Evolutionary conservation across 1,284 basidiomycete genomes (phyloP).

Genomic region (Trichosporon asahii): DNA sequence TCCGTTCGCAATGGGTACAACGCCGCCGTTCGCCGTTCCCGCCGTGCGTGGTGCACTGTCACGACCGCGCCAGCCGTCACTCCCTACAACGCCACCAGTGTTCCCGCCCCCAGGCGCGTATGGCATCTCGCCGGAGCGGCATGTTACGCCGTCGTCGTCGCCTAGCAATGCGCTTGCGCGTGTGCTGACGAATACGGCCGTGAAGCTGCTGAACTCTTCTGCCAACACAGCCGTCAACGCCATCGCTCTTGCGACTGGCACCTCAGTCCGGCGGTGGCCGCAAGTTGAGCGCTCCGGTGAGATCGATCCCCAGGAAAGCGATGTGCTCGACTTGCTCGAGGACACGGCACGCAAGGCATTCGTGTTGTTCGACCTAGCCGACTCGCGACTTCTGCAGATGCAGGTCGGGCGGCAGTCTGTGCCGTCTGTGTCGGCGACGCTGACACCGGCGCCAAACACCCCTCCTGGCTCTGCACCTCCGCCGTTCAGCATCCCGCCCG

Average conservation of each 20-base stretch:
- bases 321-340: conserved; percentile 70
- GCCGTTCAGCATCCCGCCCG: conserved; percentile 27
- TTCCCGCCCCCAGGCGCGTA: conserved; percentile 36
- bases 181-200: conserved; percentile 81
- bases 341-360: conserved; percentile 93
- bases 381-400: conserved; percentile 75
- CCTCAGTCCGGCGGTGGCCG: conserved; percentile 31
- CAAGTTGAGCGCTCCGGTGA: conserved; percentile 36
- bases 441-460: conserved; percentile 8
- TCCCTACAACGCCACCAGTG: conserved; percentile 36
- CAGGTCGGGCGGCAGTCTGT: conserved; percentile 14
- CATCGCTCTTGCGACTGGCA: conserved; percentile 43
- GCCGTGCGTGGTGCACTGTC: conserved; percentile 20
- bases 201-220: conserved; percentile 76
- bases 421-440: conserved; percentile 12
- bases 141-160: conserved; percentile 29
- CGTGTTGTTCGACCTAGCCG: conserved; percentile 86
- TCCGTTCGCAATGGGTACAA: conserved; percentile 51
- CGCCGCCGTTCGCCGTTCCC: conserved; percentile 51
- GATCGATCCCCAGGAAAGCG: conserved; percentile 72
- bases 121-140: conserved; percentile 22
- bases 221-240: conserved; percentile 47
- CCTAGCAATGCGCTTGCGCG: conserved; percentile 69
- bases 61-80: conserved; percentile 36
- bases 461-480: conserved; percentile 20